Percentiles rank a stretch among this genome's conserved stretches.
phyloP scores from a whole-genome alignment of 2,329 filamentous ascomycete genomes.

The Apiospora aurea region DNA sequence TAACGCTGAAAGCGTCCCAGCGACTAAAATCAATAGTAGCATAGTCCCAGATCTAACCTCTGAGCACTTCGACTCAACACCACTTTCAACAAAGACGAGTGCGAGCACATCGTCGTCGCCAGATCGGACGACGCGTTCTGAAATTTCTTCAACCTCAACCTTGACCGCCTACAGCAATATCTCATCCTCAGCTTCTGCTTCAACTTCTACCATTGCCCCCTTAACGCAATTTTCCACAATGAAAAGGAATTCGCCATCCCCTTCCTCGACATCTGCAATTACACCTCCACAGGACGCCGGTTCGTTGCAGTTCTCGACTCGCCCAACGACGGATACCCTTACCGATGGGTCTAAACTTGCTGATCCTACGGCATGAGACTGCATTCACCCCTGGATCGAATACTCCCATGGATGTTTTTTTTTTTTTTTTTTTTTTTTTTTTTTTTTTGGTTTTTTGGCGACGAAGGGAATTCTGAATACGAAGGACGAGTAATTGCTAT shows the following conservation, averaged over 20 bases:
- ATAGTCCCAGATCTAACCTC: background rate
- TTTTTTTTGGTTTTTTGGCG: background rate
- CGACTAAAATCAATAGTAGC: background rate
- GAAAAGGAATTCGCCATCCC: background rate
- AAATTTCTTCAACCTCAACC: too few species aligned
- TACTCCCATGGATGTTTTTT: background rate
- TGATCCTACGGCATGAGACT: background rate
- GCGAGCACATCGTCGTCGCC: conserved; percentile 17
- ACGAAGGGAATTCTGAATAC: background rate
- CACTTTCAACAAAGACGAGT: background rate
- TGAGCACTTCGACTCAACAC: too few species aligned
- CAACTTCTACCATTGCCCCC: background rate
- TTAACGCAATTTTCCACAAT: background rate
- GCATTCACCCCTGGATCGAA: background rate
- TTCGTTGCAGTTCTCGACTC: background rate
- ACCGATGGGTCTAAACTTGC: background rate
- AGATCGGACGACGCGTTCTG: background rate
- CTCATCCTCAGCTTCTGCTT: background rate
- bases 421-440: background rate
- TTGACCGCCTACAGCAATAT: background rate
- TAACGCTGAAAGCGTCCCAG: background rate
- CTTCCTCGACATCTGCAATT: background rate
- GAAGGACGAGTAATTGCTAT: too few species aligned
- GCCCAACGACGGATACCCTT: background rate
- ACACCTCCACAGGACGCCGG: background rate